phyloP scores from a whole-genome alignment of 2,329 filamentous ascomycete species.

The Bimuria novae-zelandiae region DNA sequence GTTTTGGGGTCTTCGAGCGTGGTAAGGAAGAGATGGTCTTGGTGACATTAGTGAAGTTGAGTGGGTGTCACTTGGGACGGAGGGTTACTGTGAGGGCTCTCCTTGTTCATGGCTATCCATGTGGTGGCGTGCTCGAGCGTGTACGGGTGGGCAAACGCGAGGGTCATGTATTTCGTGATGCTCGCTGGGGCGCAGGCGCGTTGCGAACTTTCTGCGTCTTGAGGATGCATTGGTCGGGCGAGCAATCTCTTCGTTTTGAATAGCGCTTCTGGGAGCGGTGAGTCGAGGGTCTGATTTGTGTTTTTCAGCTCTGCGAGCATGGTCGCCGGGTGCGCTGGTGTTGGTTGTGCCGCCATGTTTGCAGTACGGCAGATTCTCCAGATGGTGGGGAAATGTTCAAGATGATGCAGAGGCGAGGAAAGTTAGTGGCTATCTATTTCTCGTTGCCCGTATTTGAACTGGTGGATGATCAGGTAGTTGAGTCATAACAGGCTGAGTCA shows the following conservation, averaged over 20 bases:
- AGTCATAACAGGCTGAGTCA: not conserved
- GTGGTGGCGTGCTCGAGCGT: conserved; percentile 34
- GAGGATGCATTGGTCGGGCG: conserved; percentile 38
- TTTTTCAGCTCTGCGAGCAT: conserved; percentile 25
- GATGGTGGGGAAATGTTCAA: no score
- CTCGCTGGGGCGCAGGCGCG: conserved; percentile 35
- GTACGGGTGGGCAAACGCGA: conserved; percentile 48
- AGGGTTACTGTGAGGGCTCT: not conserved
- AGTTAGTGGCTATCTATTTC: not conserved
- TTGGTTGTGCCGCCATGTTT: conserved; percentile 6
- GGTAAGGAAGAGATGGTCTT: conserved; percentile 26
- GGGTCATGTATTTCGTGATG: conserved; percentile 43
- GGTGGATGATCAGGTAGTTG: not conserved
- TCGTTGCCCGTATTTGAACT: not conserved
- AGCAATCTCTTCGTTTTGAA: conserved; percentile 32
- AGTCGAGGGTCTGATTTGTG: conserved; percentile 4
- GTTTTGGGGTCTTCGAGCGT: conserved; percentile 14
- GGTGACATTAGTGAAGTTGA: not conserved
- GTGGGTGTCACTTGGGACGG: no score
- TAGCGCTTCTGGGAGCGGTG: conserved; percentile 35
- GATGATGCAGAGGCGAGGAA: not conserved
- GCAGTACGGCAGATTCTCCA: no score
- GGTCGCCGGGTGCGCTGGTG: conserved; percentile 5
- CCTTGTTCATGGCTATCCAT: conserved; percentile 40
- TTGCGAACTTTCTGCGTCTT: conserved; percentile 34